Evolutionary conservation across 768 basidiomycete genomes (phyloP).

Genomic region (Mycena pura): DNA sequence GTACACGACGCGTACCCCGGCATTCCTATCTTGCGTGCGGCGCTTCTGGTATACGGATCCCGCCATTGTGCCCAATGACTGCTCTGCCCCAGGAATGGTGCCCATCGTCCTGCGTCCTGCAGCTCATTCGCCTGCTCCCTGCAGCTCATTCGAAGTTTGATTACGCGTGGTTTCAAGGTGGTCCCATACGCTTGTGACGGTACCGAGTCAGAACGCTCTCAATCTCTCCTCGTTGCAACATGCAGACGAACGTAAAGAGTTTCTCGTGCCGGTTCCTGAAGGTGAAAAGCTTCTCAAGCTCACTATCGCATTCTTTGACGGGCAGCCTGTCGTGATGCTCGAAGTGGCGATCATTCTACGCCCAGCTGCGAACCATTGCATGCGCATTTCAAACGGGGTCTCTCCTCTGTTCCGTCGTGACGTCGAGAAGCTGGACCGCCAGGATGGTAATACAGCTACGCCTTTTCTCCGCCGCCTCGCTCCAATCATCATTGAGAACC

Average conservation of each 20-base stretch:
- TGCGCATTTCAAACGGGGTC: constrained; percentile 20
- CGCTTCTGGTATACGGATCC: constrained; percentile 92
- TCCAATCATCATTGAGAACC: constrained; percentile 27
- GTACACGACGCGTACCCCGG: constrained; percentile 56
- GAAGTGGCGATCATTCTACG: constrained; percentile 35
- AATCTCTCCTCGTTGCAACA: background rate
- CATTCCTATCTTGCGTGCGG: constrained; percentile 62
- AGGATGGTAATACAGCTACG: constrained; percentile 46
- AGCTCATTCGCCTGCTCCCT: constrained; percentile 10
- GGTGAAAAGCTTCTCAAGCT: no score
- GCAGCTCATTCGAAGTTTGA: constrained; percentile 33
- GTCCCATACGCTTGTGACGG: constrained; percentile 46
- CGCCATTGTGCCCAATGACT: constrained; percentile 51
- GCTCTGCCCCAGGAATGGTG: constrained; percentile 35
- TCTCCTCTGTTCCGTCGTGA: constrained; percentile 39
- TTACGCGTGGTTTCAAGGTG: constrained; percentile 31
- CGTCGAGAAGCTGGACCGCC: constrained; percentile 40
- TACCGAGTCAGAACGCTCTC: constrained; percentile 37
- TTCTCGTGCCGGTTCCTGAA: no score
- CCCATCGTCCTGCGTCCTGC: constrained; percentile 35
- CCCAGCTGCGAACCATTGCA: constrained; percentile 24
- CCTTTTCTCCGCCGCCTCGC: constrained; percentile 36
- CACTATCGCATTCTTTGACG: no score
- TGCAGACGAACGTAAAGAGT: no score
- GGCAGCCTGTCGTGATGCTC: constrained; percentile 34